Evolutionary conservation across 805 yeast species (phyloP).

Genomic region (Yamadazyma ubonensis): DNA sequence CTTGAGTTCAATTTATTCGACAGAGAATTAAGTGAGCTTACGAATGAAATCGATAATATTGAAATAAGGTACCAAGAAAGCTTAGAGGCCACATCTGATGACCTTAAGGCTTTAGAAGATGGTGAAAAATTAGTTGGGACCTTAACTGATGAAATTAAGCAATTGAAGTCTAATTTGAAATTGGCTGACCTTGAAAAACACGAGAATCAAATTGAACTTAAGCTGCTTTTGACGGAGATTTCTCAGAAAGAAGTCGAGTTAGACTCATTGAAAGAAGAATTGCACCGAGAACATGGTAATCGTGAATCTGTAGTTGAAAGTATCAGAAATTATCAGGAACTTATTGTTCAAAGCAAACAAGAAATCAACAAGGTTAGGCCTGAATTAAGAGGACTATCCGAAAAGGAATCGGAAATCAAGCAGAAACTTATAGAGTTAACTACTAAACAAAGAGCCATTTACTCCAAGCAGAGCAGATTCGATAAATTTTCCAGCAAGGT

Average conservation of each 20-base stretch:
- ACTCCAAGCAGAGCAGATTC: slow-evolving; percentile 70
- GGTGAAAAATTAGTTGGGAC: slow-evolving; percentile 54
- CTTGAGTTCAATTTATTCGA: slow-evolving; percentile 75
- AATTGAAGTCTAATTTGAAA: slow-evolving; percentile 48
- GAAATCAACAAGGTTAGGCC: slow-evolving; percentile 42
- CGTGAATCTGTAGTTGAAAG: slow-evolving; percentile 21
- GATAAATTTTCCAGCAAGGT: slow-evolving; percentile 52
- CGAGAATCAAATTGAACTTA: slow-evolving; percentile 50
- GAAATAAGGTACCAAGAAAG: slow-evolving; percentile 56
- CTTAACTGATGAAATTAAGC: slow-evolving; percentile 45
- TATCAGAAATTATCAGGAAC: slow-evolving; percentile 21
- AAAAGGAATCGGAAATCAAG: slow-evolving; percentile 42
- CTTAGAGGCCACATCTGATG: slow-evolving; percentile 51
- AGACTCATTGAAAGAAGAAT: slow-evolving; percentile 40
- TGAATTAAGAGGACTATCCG: slow-evolving; percentile 34
- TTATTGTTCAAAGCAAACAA: slow-evolving; percentile 35
- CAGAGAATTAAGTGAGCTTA: slow-evolving; percentile 67
- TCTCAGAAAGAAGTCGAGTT: slow-evolving; percentile 51
- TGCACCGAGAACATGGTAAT: slow-evolving; percentile 30
- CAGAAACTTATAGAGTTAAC: slow-evolving; percentile 40
- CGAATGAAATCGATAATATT: slow-evolving; percentile 56
- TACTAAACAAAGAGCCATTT: slow-evolving; percentile 56
- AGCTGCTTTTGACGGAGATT: slow-evolving; percentile 47
- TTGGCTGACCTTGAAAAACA: slow-evolving; percentile 55
- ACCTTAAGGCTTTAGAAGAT: slow-evolving; percentile 55